These are phyloP conservation scores for Pseudoscleropodium purum DNA, from an alignment of 225 moss, liverwort and hornwort genomes.

Conservation along the genomic window DNA sequence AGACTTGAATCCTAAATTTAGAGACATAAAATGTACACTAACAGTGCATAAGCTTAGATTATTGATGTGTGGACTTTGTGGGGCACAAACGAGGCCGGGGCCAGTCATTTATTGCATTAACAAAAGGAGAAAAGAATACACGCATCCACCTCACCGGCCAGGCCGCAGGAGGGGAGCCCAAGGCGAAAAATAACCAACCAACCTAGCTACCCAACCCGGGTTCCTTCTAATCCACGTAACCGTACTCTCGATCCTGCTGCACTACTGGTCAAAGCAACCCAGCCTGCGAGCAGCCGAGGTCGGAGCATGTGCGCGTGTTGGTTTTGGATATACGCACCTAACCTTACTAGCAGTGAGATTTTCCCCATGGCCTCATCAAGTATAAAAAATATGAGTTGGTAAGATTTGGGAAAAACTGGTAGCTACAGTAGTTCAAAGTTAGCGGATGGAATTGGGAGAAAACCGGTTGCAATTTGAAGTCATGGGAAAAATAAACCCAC, in stretches of 20 bases:
- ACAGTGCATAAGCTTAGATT: no score
- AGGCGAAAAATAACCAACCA: background rate
- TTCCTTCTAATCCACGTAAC: background rate
- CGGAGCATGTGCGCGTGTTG: background rate
- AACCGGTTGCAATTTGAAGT: background rate
- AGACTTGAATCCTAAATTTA: background rate
- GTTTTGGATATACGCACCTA: background rate
- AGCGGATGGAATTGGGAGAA: background rate
- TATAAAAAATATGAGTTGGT: background rate
- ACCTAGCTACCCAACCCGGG: background rate
- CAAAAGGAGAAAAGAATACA: no score
- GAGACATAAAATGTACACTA: background rate
- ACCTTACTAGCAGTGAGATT: background rate
- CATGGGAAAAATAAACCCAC: rapidly evolving
- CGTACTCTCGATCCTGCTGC: background rate
- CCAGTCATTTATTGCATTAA: background rate
- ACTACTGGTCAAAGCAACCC: background rate
- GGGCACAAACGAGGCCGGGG: background rate
- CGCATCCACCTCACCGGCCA: background rate
- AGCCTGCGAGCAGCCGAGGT: background rate
- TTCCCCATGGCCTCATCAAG: background rate
- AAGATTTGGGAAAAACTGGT: no score
- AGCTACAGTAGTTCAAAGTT: background rate
- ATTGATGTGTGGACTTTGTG: background rate
- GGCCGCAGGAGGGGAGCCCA: background rate